Conservation (phyloP, 495 filamentous ascomycete species). For the Achaetomiella virescens region DNA sequence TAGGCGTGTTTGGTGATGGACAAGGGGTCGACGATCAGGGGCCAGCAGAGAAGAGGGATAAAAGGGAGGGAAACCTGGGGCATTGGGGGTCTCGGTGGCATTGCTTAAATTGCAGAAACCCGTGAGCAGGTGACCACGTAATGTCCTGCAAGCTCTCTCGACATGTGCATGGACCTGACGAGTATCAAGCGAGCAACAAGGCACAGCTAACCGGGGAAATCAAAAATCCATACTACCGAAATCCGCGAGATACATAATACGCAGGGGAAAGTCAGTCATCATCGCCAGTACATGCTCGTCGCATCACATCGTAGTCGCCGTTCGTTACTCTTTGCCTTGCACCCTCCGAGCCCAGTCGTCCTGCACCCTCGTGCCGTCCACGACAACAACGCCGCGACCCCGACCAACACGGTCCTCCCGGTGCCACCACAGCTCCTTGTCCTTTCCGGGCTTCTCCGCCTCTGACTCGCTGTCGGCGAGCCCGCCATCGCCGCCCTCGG, state of each 20-base stretch:
- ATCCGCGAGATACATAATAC: not conserved
- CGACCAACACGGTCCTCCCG: constrained; percentile 71
- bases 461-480: constrained; percentile 90
- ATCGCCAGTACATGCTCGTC: constrained; percentile 2
- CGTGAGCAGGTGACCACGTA: too few relatives aligned
- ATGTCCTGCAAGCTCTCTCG: too few relatives aligned
- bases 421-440: constrained; percentile 71
- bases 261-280: constrained; percentile 1
- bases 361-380: constrained; percentile 67
- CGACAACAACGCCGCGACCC: constrained; percentile 79
- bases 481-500: constrained; percentile 74
- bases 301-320: constrained; percentile 3
- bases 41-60: not conserved
- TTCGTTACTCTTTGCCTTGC: constrained; percentile 57
- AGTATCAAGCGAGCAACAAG: too few relatives aligned
- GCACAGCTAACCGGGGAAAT: not conserved
- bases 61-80: not conserved
- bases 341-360: constrained; percentile 81
- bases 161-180: too few relatives aligned
- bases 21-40: not conserved
- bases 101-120: too few relatives aligned
- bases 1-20: not conserved
- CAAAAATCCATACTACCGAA: not conserved
- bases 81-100: too few relatives aligned
- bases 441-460: constrained; percentile 47